A percentile compares a stretch with the other conserved stretches of the same genome.
Conservation (phyloP, 257 asterid genomes). For the Solanum chiquidenum region DNA sequence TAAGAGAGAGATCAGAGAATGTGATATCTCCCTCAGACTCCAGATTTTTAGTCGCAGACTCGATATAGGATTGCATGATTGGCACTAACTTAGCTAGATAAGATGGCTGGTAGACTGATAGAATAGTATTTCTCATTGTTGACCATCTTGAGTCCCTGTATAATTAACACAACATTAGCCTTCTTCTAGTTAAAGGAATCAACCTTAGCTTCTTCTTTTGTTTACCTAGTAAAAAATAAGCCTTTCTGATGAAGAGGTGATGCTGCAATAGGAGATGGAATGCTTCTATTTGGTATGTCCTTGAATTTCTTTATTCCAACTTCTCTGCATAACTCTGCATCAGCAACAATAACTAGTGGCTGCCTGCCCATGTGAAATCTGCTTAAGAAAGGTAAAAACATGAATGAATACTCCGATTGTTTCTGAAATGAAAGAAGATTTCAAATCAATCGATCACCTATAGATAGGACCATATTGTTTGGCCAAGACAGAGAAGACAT, state of each 20-base stretch:
- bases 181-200: not conserved
- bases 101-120: constrained; percentile 87
- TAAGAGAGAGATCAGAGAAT: constrained; percentile 78
- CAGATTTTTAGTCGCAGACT: constrained; percentile 45
- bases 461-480: constrained; percentile 70
- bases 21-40: constrained; percentile 42
- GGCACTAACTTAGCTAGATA: constrained; percentile 78
- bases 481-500: constrained; percentile 71
- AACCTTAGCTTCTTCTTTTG: not conserved
- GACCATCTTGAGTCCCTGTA: constrained; percentile 89
- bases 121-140: constrained; percentile 74
- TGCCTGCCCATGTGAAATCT: constrained; percentile 98
- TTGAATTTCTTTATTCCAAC: constrained; percentile 87
- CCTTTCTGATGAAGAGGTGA: constrained; percentile 97
- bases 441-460: constrained; percentile 36
- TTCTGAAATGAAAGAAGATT: not conserved
- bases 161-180: not conserved
- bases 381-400: not conserved
- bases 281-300: constrained; percentile 67
- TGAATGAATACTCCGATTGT: not conserved
- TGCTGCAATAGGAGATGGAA: constrained; percentile 87
- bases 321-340: constrained; percentile 85
- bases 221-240: constrained; percentile 76
- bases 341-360: constrained; percentile 80
- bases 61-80: constrained; percentile 68